Conservation (phyloP, 495 filamentous ascomycete genomes). For the Pyrenula massariospora region DNA sequence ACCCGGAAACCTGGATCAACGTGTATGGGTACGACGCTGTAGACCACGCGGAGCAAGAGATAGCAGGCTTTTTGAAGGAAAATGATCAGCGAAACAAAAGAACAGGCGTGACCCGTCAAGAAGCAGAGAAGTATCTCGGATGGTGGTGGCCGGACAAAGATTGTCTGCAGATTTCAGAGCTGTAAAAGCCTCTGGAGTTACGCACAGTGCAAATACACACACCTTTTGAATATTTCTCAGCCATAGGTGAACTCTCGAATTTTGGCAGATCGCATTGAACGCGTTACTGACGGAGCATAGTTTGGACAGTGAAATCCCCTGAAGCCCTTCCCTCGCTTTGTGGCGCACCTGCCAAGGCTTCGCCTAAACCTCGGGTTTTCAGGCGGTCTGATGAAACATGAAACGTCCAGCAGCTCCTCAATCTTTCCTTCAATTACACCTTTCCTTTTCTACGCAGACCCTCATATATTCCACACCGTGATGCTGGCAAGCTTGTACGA, state of each 20-base stretch:
- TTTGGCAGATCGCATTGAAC: no score
- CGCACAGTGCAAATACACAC: no score
- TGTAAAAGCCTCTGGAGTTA: constrained; percentile 8
- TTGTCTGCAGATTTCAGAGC: constrained; percentile 1
- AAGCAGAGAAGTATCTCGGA: not conserved
- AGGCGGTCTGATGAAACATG: not conserved
- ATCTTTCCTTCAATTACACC: not conserved
- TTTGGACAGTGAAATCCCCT: no score
- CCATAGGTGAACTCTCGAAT: no score
- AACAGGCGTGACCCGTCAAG: not conserved
- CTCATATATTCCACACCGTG: not conserved
- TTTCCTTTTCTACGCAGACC: not conserved
- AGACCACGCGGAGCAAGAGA: constrained; percentile 11
- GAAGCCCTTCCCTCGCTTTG: no score
- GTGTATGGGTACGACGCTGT: constrained; percentile 19
- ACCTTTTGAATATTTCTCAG: no score
- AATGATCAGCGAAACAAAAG: not conserved
- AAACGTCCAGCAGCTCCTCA: not conserved
- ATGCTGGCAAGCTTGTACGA: no score
- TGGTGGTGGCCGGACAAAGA: constrained; percentile 3
- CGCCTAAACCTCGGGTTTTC: not conserved
- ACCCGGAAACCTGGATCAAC: constrained; percentile 11
- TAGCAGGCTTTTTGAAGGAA: constrained; percentile 8
- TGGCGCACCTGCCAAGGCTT: no score
- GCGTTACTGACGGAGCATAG: no score